Evolutionary conservation across 2,329 filamentous ascomycete genomes (phyloP).

Genomic region (Trichophyton mentagrophytes): DNA sequence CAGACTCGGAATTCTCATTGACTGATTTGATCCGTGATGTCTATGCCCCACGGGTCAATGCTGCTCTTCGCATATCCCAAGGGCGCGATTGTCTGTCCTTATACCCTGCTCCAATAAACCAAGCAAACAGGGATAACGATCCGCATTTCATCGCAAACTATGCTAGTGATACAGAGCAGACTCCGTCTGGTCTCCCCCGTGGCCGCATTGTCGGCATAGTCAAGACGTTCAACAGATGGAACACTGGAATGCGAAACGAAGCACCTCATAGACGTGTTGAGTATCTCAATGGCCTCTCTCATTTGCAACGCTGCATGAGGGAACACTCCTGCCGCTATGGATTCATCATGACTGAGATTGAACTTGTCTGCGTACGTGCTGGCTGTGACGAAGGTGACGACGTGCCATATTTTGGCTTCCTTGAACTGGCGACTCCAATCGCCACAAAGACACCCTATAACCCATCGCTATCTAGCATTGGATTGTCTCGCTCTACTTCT

Average conservation of each 20-base stretch:
- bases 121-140: constrained; percentile 29
- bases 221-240: constrained; percentile 86
- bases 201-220: constrained; percentile 69
- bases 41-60: constrained; percentile 78
- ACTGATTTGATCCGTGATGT: constrained; percentile 62
- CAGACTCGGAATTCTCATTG: constrained; percentile 66
- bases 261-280: constrained; percentile 73
- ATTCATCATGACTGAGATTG: constrained; percentile 93
- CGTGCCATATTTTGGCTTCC: constrained; percentile 73
- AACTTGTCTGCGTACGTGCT: constrained; percentile 78
- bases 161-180: constrained; percentile 37
- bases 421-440: constrained; percentile 57
- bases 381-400: constrained; percentile 47
- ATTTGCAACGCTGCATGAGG: constrained; percentile 83
- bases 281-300: constrained; percentile 74
- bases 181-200: constrained; percentile 39
- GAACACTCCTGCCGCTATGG: constrained; percentile 88
- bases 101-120: constrained; percentile 29
- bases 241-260: constrained; percentile 82
- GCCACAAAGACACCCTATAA: constrained; percentile 34
- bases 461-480: constrained; percentile 6
- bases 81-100: constrained; percentile 46
- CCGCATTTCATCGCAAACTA: constrained; percentile 44
- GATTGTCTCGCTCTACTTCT: constrained; percentile 11
- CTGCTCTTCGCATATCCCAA: constrained; percentile 64